Evolutionary conservation across 2,329 filamentous ascomycete genomes (phyloP).

Genomic region (Ceratocystis eucalypticola): DNA sequence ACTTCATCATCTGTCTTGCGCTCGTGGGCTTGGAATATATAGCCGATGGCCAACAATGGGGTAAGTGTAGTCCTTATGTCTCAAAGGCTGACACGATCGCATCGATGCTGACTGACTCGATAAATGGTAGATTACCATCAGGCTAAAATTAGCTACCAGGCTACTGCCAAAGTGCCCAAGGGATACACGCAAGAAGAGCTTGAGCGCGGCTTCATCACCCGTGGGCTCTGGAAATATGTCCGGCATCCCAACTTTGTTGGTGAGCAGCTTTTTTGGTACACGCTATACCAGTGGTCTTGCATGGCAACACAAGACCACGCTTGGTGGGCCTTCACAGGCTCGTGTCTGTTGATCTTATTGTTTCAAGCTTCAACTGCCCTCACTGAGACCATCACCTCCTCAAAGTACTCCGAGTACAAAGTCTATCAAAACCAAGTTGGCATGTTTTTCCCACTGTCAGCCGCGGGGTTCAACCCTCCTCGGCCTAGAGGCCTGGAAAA

Average conservation of each 20-base stretch:
- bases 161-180: conserved; percentile 55
- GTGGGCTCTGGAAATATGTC: conserved; percentile 74
- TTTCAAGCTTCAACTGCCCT: conserved; percentile 85
- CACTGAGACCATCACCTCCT: conserved; percentile 65
- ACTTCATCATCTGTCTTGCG: conserved; percentile 33
- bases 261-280: conserved; percentile 82
- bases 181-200: conserved; percentile 58
- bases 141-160: conserved; percentile 64
- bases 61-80: conserved; percentile 29
- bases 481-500: conserved; percentile 30
- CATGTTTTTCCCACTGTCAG: conserved; percentile 59
- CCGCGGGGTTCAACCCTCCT: conserved; percentile 33
- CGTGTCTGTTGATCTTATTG: conserved; percentile 55
- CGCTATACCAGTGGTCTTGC: conserved; percentile 79
- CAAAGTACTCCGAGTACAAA: conserved; percentile 80
- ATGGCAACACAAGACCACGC: conserved; percentile 55
- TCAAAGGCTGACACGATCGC: background rate
- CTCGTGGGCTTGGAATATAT: conserved; percentile 57
- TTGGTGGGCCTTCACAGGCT: conserved; percentile 67
- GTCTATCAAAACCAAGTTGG: conserved; percentile 73
- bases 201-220: conserved; percentile 76
- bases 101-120: background rate
- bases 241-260: conserved; percentile 91
- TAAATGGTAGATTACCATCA: conserved; percentile 52
- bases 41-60: conserved; percentile 88